Conservation (phyloP, 106 monocot genomes). For the Ottelia alismoides region DNA sequence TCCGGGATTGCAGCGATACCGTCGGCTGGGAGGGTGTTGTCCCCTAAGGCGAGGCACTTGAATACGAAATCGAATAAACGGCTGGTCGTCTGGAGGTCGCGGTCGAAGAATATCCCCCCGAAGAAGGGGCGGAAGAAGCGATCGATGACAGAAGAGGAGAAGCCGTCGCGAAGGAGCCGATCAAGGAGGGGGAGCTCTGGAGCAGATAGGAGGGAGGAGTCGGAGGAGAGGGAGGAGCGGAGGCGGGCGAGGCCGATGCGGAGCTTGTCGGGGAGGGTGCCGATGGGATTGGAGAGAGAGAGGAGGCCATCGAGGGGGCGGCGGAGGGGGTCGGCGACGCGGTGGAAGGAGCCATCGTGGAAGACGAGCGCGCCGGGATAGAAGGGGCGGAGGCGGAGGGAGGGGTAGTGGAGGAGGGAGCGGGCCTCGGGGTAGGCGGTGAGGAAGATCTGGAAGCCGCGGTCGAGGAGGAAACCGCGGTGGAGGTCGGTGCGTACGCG, state of each 20-base stretch:
- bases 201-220: conserved; percentile 30
- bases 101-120: conserved; percentile 91
- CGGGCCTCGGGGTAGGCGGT: conserved; percentile 72
- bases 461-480: conserved; percentile 89
- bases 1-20: conserved; percentile 67
- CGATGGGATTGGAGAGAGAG: conserved; percentile 60
- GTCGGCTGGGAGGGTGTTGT: conserved; percentile 61
- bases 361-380: conserved; percentile 80
- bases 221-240: conserved; percentile 15
- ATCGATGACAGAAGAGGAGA: conserved; percentile 54
- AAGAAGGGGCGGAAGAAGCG: conserved; percentile 90
- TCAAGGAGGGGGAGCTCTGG: conserved; percentile 30
- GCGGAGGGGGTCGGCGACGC: conserved; percentile 67
- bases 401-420: conserved; percentile 49
- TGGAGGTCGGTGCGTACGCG: conserved; percentile 74
- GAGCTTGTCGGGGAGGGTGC: conserved; percentile 61
- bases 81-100: conserved; percentile 55
- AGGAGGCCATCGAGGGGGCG: conserved; percentile 43
- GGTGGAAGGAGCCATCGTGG: conserved; percentile 42
- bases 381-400: conserved; percentile 51
- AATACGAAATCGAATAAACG: conserved; percentile 86
- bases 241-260: conserved; percentile 52
- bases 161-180: conserved; percentile 32
- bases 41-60: conserved; percentile 72
- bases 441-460: conserved; percentile 97